Evolutionary conservation across 352 stramenopile species (phyloP).

Genomic region (Pythium dissotocum): DNA sequence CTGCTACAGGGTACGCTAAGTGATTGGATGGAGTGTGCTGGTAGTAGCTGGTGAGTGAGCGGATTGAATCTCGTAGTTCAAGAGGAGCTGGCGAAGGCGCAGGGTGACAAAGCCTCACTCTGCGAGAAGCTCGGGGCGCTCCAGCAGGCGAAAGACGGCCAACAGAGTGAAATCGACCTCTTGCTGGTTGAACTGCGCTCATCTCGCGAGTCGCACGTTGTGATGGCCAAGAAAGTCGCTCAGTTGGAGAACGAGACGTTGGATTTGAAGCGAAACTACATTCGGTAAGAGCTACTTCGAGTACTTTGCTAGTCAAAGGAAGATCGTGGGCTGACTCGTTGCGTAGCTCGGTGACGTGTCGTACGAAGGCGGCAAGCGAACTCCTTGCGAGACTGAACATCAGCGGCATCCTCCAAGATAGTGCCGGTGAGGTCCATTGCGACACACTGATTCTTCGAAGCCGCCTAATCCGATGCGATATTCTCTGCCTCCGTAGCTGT

Average conservation of each 20-base stretch:
- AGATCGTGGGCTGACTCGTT: not conserved
- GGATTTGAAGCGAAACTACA: conserved; percentile 58
- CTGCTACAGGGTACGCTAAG: conserved; percentile 39
- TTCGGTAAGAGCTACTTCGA: conserved; percentile 31
- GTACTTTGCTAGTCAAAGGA: too few relatives aligned
- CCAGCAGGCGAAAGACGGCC: conserved; percentile 46
- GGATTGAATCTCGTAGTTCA: conserved; percentile 34
- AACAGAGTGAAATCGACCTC: conserved; percentile 42
- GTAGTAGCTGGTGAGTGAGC: not conserved
- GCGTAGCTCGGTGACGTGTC: conserved; percentile 54
- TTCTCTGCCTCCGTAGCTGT: not conserved
- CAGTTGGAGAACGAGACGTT: conserved; percentile 37
- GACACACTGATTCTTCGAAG: not conserved
- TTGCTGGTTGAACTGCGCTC: conserved; percentile 49
- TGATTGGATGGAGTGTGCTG: not conserved
- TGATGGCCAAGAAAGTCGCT: conserved; percentile 49
- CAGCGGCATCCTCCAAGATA: not conserved
- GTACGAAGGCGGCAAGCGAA: conserved; percentile 52
- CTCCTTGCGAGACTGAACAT: conserved; percentile 41
- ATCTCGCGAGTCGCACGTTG: conserved; percentile 44
- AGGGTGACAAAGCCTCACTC: conserved; percentile 47
- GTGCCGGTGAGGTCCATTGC: conserved; percentile 11
- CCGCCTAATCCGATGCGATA: not conserved
- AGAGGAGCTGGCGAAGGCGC: conserved; percentile 50
- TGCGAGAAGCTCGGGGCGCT: conserved; percentile 63